Percentiles rank a stretch among this genome's conserved stretches.
These are phyloP conservation scores for Trichothecium sympodiale DNA, from an alignment of 2,329 filamentous ascomycete species.

Conservation along the genomic window DNA sequence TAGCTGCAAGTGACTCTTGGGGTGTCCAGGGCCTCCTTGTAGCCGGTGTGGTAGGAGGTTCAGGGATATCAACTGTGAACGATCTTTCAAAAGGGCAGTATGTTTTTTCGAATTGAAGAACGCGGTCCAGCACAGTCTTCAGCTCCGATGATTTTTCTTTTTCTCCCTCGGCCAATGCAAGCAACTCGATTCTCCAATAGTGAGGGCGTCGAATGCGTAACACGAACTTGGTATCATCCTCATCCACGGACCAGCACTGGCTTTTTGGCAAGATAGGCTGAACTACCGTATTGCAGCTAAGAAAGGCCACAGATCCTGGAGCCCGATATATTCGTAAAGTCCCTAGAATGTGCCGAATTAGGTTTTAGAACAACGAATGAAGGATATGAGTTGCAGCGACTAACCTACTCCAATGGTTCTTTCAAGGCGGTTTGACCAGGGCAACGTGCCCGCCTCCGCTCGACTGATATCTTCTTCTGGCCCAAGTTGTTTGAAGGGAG, in stretches of 20 bases:
- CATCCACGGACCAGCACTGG: slow-evolving; percentile 89
- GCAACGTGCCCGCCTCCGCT: slow-evolving; percentile 50
- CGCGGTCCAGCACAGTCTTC: slow-evolving; percentile 56
- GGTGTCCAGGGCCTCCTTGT: slow-evolving; percentile 62
- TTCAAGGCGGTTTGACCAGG: slow-evolving; percentile 68
- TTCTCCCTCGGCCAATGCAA: slow-evolving; percentile 38
- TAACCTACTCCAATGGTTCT: slow-evolving; percentile 69
- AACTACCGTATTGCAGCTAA: slow-evolving; percentile 73
- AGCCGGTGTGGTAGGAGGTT: slow-evolving; percentile 52
- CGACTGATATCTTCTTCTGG: slow-evolving; percentile 17
- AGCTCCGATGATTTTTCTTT: slow-evolving; percentile 52
- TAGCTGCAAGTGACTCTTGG: neutral
- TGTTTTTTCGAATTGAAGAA: slow-evolving; percentile 80
- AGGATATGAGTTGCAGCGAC: slow-evolving; percentile 9
- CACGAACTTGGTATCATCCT: slow-evolving; percentile 70
- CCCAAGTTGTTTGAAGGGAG: slow-evolving; percentile 1
- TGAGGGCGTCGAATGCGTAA: slow-evolving; percentile 71
- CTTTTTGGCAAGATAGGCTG: slow-evolving; percentile 83
- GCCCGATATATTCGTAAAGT: slow-evolving; percentile 76
- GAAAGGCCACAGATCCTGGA: slow-evolving; percentile 74
- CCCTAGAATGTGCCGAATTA: slow-evolving; percentile 30
- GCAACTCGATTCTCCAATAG: slow-evolving; percentile 86
- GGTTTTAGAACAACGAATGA: neutral
- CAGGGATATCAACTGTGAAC: slow-evolving; percentile 65
- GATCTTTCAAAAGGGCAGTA: slow-evolving; percentile 72